These are phyloP conservation scores for Solanum pimpinellifolium DNA, from an alignment of 257 asterid genomes.

Conservation along the genomic window DNA sequence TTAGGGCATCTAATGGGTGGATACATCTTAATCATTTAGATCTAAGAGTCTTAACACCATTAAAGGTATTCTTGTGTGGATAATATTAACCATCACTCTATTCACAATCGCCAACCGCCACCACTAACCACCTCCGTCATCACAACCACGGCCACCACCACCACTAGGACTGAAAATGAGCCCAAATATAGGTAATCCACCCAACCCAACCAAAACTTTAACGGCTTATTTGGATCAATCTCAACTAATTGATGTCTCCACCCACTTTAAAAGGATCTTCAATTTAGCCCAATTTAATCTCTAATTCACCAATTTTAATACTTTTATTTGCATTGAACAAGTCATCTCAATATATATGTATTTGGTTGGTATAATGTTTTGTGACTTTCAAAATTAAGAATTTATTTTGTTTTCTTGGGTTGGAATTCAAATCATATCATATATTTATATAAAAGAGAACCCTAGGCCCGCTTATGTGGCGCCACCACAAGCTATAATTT, in stretches of 20 bases:
- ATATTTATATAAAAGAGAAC: no score
- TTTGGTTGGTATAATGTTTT: neutral
- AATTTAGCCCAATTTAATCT: neutral
- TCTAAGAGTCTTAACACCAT: neutral
- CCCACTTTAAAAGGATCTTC: neutral
- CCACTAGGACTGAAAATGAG: neutral
- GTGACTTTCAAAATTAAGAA: neutral
- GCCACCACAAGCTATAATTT: no score
- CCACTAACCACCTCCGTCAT: neutral
- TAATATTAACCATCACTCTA: neutral
- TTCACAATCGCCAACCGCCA: neutral
- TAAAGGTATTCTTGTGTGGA: neutral
- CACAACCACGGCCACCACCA: neutral
- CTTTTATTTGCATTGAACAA: neutral
- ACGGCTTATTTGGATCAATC: neutral
- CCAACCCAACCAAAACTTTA: neutral
- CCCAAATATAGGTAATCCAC: neutral
- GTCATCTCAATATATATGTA: neutral
- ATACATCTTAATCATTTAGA: neutral
- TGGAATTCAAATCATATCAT: neutral
- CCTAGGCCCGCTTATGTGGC: no score
- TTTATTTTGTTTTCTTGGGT: neutral
- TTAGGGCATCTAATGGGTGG: neutral
- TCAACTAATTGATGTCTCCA: neutral
- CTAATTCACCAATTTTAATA: neutral